Evolutionary conservation across 2,329 filamentous ascomycete species (phyloP), one percentile per base, ranked within the genome.

Genomic region (Ascochyta koolunga): DNA sequence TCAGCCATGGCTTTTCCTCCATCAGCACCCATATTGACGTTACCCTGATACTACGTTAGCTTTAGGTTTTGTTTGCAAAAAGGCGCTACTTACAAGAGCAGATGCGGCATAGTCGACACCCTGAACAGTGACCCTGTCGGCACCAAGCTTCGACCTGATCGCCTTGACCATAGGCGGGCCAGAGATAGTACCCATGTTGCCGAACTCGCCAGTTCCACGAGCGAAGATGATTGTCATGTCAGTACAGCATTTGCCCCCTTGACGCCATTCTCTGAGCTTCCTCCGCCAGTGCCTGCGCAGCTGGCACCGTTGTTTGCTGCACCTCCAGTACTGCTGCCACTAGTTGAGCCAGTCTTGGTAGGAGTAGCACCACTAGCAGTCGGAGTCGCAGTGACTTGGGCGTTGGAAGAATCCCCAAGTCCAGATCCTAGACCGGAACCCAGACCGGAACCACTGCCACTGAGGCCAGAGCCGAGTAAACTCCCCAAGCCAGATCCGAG

Each of bases 181-280:
- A 25, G 77, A 65, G 7, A 78, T 65, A 0, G 62, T 64, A 7
- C 78, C 78, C 61, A 80, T 76, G 53, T 79, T 80, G 3, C 77
- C 77, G 3, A 60, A 24, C 56, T 79, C 78, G 10, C 62, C 65
- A 1, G 75, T 78, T 16, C 77, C 77, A 25, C 77, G 76, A 15
- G 77, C 77, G 48, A 77, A 79, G 46, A 79, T 75, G 45, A 79
- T 69, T 2, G 77, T 79, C 58, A 78, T 56, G 2, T 71, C 70
- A 41, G 77, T 70, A 66, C 77, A 79, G 62, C 68, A 74, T 18
- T 55, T 66, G 54, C 76, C 73, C 73, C 61, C 8, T 65, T 69
- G 29, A 79, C 69, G 9, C 75, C 77, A 56, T 78, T 78, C 39
- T 75, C 73, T 7, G 66, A 68, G n/a, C 65, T 66, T 22, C 67